Evolutionary conservation across 768 basidiomycete genomes (phyloP).

Genomic region (Panus rudis): DNA sequence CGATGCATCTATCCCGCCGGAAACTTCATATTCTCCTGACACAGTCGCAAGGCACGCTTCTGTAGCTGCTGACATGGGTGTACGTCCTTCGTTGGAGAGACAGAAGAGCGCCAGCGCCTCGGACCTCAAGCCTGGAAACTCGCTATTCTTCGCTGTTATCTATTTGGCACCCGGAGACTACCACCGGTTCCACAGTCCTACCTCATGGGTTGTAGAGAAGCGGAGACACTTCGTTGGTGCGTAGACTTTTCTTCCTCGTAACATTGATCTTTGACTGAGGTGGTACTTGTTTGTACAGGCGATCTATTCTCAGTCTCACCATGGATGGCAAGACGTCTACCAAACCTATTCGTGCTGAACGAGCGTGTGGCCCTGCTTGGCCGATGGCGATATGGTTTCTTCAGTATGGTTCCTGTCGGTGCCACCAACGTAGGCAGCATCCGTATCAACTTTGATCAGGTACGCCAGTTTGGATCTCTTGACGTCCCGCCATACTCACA

Average conservation of each 20-base stretch:
- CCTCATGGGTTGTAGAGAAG: slow-evolving; percentile 96
- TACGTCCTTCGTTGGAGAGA: slow-evolving; percentile 32
- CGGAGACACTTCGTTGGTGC: slow-evolving; percentile 87
- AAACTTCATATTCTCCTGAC: slow-evolving; percentile 41
- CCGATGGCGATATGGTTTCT: slow-evolving; percentile 93
- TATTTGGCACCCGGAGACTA: slow-evolving; percentile 99
- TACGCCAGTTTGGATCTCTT: slow-evolving; percentile 19
- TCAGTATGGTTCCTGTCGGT: slow-evolving; percentile 95
- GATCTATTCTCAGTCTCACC: slow-evolving; percentile 96
- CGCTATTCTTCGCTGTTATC: slow-evolving; percentile 88
- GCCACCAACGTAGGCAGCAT: slow-evolving; percentile 98
- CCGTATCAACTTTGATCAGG: slow-evolving; percentile 91
- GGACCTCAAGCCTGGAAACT: slow-evolving; percentile 64
- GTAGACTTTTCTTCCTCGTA: slow-evolving; percentile 16
- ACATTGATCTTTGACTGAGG: neutral
- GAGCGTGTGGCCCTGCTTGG: slow-evolving; percentile 95
- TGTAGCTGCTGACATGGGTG: slow-evolving; percentile 70
- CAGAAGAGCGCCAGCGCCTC: slow-evolving; percentile 36
- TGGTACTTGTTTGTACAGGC: slow-evolving; percentile 34
- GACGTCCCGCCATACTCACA: neutral
- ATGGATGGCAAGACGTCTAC: slow-evolving; percentile 86
- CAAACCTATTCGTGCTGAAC: slow-evolving; percentile 95
- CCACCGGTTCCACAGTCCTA: slow-evolving; percentile 94
- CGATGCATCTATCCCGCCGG: slow-evolving; percentile 68
- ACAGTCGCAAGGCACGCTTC: slow-evolving; percentile 59